Conservation (phyloP, 1,284 basidiomycete species). For the Fomitopsis palustris region DNA sequence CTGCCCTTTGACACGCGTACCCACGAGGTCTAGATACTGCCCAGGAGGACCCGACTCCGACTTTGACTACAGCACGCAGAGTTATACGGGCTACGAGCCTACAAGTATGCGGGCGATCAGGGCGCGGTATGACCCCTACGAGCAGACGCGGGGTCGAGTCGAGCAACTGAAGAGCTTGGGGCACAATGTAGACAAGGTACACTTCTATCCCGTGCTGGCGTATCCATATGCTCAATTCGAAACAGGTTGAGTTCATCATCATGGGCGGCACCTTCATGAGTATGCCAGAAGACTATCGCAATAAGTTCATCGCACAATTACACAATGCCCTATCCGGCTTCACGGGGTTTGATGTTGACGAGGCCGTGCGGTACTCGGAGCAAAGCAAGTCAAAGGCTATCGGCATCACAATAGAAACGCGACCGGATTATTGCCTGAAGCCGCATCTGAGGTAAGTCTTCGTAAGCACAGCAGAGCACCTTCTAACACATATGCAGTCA, state of each 20-base stretch:
- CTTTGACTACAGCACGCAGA: slow-evolving; percentile 99
- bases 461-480: not conserved
- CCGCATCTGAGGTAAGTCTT: slow-evolving; percentile 81
- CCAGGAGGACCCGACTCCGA: slow-evolving; percentile 99
- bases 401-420: slow-evolving; percentile 98
- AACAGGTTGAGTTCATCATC: slow-evolving; percentile 93
- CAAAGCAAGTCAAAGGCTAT: slow-evolving; percentile 98
- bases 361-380: slow-evolving; percentile 97
- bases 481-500: slow-evolving; percentile 53
- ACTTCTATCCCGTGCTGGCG: slow-evolving; percentile 7
- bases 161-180: slow-evolving; percentile 95
- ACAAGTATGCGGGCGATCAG: slow-evolving; percentile 99
- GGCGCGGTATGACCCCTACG: slow-evolving; percentile 97
- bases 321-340: slow-evolving; percentile 97
- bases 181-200: slow-evolving; percentile 95
- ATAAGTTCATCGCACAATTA: slow-evolving; percentile 91
- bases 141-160: slow-evolving; percentile 93
- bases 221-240: not conserved
- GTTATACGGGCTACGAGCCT: slow-evolving; percentile 96
- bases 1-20: not conserved
- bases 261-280: slow-evolving; percentile 99
- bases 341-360: slow-evolving; percentile 91
- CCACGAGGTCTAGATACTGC: slow-evolving; percentile 71
- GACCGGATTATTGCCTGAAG: slow-evolving; percentile 97
- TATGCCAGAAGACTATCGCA: slow-evolving; percentile 94